Base-by-base conservation (phyloP, 257 asterid species). In the Thymus mandschuricus region DNA sequence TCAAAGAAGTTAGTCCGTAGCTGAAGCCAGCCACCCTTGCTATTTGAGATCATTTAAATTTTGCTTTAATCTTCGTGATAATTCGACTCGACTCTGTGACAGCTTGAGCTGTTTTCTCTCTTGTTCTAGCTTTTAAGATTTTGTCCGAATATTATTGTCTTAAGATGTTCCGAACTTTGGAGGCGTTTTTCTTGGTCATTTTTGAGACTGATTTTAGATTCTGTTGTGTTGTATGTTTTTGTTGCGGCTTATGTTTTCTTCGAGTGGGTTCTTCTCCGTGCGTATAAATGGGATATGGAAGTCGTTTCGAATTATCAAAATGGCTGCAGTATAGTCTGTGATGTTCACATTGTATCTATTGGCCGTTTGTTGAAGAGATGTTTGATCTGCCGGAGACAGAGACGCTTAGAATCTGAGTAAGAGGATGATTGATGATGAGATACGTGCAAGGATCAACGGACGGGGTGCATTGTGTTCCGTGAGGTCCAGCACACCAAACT, bases 381-480 rank as follows among this genome's bases (percentile, higher is more conserved):
- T 93, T 93, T 70, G 94, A 86, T 66, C 87, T 93, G 33, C 83
- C 96, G 0, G 92, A 82, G 4, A 71, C 81, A 6, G 88, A 86
- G 77, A 83, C 91, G 30, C 90, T 86, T 38, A 78, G 94, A 82
- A 74, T 84, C 6, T 86, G 52, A 88, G 95, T 75, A 87, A 81
- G 76, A 89, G 90, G 96, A 90, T 93, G 92, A 87, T 93, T 54
- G 81, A 78, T 3, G 98, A 91, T 77, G 98, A 93, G 81, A 89
- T 93, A 44, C 88, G 83, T 35, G 97, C 96, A 0, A 87, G 96
- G 98, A 93, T 79, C 96, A 93, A 68, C 98, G 96, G 4, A 86
- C 96, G 0, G 69, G 75, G 27, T 93, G 97, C 87, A 83, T 93
- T 6, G 88, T 89, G 27, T 86, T 93, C 85, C 92, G 91, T 41